These are phyloP conservation scores for Eremothecium sinecaudum DNA, from an alignment of 1,139 yeast species.

Conservation along the genomic window DNA sequence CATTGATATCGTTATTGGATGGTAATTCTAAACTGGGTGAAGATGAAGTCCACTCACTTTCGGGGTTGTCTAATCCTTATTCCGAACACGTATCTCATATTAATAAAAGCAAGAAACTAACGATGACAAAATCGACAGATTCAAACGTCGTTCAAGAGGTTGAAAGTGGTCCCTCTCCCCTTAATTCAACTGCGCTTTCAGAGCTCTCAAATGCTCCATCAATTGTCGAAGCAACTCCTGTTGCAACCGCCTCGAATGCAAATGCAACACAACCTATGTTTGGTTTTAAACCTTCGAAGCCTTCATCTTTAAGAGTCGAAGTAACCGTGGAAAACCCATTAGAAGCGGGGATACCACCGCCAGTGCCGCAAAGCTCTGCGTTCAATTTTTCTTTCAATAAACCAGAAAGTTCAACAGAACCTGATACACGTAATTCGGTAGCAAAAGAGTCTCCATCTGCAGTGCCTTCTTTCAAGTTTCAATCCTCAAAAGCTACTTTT, in stretches of 20 bases:
- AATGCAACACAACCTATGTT: conserved; percentile 11
- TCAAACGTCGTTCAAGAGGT: conserved; percentile 1
- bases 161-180: conserved; percentile 10
- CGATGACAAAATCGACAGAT: conserved; percentile 1
- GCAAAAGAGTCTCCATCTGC: too few species aligned
- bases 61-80: conserved; percentile 41
- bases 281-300: conserved; percentile 30
- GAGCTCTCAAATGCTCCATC: conserved; percentile 7
- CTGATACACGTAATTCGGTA: too few species aligned
- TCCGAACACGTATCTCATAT: conserved; percentile 29
- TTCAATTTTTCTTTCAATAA: conserved; percentile 12
- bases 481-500: background rate
- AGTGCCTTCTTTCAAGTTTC: background rate
- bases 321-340: conserved; percentile 18
- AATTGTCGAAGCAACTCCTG: too few species aligned
- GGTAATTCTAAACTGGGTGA: conserved; percentile 20
- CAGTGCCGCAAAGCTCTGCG: conserved; percentile 9
- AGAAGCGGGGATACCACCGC: conserved; percentile 6
- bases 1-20: conserved; percentile 55
- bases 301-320: conserved; percentile 32
- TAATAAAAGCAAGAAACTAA: conserved; percentile 20
- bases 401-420: conserved; percentile 3
- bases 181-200: conserved; percentile 9
- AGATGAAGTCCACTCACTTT: conserved; percentile 31
- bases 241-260: background rate